Percentiles rank a stretch among this genome's conserved stretches.
Conservation (phyloP, 1,284 basidiomycete genomes). For the Gomphus sp. region DNA sequence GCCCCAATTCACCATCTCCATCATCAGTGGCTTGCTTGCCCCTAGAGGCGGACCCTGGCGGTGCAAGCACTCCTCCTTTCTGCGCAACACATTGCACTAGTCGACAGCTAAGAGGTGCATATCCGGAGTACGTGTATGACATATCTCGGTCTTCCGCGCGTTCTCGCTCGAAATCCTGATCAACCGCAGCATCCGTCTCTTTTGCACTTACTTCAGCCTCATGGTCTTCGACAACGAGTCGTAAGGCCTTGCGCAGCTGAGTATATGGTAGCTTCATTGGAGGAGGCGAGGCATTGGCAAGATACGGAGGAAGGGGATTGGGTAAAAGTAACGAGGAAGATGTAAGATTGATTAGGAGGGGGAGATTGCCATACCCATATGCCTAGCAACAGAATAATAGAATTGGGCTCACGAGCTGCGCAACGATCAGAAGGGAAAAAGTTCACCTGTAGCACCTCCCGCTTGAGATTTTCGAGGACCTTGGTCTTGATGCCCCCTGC, state of each 20-base stretch:
- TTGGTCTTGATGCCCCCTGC: slow-evolving; percentile 84
- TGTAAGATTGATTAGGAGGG: slow-evolving; percentile 75
- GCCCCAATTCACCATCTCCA: slow-evolving; percentile 29
- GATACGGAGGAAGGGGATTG: slow-evolving; percentile 47
- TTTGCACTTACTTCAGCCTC: slow-evolving; percentile 21
- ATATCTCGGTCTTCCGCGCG: slow-evolving; percentile 82
- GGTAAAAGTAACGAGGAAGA: slow-evolving; percentile 61
- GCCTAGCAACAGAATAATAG: slow-evolving; percentile 35
- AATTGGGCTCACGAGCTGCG: neutral
- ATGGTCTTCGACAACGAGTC: slow-evolving; percentile 88
- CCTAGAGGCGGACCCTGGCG: slow-evolving; percentile 21
- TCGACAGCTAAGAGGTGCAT: slow-evolving; percentile 87
- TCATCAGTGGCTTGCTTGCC: slow-evolving; percentile 23
- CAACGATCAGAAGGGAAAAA: neutral
- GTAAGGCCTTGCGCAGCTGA: slow-evolving; percentile 73
- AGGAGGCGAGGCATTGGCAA: slow-evolving; percentile 20
- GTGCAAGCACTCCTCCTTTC: slow-evolving; percentile 71
- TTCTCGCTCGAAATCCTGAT: slow-evolving; percentile 40
- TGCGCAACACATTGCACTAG: slow-evolving; percentile 90
- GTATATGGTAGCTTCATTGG: slow-evolving; percentile 45
- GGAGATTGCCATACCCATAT: slow-evolving; percentile 88
- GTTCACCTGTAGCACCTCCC: slow-evolving; percentile 80
- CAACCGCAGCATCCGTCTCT: slow-evolving; percentile 23
- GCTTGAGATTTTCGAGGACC: slow-evolving; percentile 79
- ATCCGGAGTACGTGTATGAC: slow-evolving; percentile 94